phyloP scores from a whole-genome alignment of 768 basidiomycete genomes.

The Suillus hirtellus region DNA sequence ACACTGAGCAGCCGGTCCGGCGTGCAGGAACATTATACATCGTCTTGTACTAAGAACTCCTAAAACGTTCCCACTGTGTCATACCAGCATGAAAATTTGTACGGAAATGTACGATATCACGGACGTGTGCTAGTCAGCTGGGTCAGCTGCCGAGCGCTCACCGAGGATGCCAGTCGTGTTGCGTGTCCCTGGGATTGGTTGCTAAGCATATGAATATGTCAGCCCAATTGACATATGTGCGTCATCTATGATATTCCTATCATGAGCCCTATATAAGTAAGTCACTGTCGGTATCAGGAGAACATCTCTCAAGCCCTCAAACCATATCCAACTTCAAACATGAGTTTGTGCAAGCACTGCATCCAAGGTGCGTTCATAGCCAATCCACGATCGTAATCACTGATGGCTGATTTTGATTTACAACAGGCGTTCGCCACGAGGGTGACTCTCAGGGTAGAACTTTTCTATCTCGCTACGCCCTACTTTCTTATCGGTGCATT shows the following conservation, averaged over 20 bases:
- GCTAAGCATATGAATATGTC: background rate
- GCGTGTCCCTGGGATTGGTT: too few relatives aligned
- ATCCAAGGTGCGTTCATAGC: slow-evolving; percentile 43
- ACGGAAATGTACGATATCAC: too few relatives aligned
- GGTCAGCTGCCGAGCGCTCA: too few relatives aligned
- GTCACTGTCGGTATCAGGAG: background rate
- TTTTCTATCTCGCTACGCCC: background rate
- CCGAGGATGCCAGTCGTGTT: too few relatives aligned
- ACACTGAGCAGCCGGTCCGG: background rate
- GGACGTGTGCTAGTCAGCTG: too few relatives aligned
- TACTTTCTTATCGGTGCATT: background rate
- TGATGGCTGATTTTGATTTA: background rate
- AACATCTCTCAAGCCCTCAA: background rate
- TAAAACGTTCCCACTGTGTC: background rate
- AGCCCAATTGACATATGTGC: background rate
- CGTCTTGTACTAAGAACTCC: background rate
- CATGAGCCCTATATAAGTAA: slow-evolving; percentile 1
- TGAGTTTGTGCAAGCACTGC: slow-evolving; percentile 61
- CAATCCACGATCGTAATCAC: background rate
- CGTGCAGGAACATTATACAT: background rate
- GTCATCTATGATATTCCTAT: background rate
- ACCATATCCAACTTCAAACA: slow-evolving; percentile 19
- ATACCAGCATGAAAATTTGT: background rate
- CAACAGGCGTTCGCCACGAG: slow-evolving; percentile 50
- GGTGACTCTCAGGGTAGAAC: slow-evolving; percentile 45